Conservation (phyloP, 257 asterid species). For the Solanum peruvianum region DNA sequence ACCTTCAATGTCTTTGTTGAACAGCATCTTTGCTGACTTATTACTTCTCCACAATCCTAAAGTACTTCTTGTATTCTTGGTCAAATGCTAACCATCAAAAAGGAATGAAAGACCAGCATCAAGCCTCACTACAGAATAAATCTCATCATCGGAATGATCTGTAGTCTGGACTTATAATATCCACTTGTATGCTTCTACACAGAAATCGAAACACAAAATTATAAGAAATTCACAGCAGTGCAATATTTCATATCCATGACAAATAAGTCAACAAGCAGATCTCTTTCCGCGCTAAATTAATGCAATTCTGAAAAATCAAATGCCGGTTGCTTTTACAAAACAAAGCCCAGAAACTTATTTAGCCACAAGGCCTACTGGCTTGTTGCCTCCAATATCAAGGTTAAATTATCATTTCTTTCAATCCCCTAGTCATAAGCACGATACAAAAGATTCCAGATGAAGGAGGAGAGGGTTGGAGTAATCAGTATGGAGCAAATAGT, state of each 20-base stretch:
- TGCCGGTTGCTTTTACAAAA: background rate
- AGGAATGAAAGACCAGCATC: background rate
- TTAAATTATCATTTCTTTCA: background rate
- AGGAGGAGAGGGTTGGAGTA: background rate
- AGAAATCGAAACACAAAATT: background rate
- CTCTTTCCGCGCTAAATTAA: background rate
- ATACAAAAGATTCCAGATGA: background rate
- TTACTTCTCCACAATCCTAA: background rate
- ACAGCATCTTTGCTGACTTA: constrained; percentile 24
- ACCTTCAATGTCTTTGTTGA: constrained; percentile 45
- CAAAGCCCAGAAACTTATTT: background rate
- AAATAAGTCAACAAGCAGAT: background rate
- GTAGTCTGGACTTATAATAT: background rate
- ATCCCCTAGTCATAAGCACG: background rate
- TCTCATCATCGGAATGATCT: background rate
- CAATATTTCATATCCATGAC: background rate
- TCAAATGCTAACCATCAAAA: background rate
- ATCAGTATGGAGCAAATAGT: background rate
- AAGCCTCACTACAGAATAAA: background rate
- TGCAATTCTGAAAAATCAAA: background rate
- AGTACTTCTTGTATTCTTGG: background rate
- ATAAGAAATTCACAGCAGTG: background rate
- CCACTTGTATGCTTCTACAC: background rate
- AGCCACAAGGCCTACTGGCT: background rate
- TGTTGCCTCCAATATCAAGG: background rate